A percentile compares a stretch with the other conserved stretches of the same genome.
Evolutionary conservation across 768 basidiomycete genomes (phyloP).

Genomic region (Hygrophoropsis aurantiaca): DNA sequence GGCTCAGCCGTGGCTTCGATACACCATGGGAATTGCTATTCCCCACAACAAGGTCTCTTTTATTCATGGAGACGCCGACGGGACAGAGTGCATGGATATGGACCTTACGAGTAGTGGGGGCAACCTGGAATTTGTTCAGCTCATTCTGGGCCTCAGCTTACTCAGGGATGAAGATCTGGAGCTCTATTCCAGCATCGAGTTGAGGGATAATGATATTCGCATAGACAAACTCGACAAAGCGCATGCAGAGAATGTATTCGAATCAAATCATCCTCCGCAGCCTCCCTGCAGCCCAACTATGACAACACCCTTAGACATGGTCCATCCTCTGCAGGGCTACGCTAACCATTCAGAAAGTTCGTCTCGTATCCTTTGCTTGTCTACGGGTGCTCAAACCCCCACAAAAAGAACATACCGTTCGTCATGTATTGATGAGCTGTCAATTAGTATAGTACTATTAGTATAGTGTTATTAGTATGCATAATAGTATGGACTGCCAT

Average conservation of each 20-base stretch:
- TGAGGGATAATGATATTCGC: background rate
- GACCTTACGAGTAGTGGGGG: constrained; percentile 5
- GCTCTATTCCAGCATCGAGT: constrained; percentile 1
- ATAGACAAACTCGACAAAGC: background rate
- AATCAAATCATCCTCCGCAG: too few relatives aligned
- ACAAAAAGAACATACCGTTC: too few relatives aligned
- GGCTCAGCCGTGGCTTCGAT: constrained; percentile 10
- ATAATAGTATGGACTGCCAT: too few relatives aligned
- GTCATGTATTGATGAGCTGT: too few relatives aligned
- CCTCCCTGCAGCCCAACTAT: too few relatives aligned
- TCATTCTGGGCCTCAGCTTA: constrained; percentile 12
- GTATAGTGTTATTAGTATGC: too few relatives aligned
- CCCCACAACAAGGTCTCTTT: constrained; percentile 1
- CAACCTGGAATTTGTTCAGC: constrained; percentile 10
- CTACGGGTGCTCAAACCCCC: too few relatives aligned
- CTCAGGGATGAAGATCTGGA: background rate
- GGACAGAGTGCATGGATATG: constrained; percentile 9
- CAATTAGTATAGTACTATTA: too few relatives aligned
- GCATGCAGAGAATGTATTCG: constrained; percentile 3
- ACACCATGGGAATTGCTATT: constrained; percentile 6
- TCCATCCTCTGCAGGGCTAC: too few relatives aligned
- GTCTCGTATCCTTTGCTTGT: too few relatives aligned
- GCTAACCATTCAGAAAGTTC: too few relatives aligned
- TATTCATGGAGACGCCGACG: constrained; percentile 10
- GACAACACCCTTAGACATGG: too few relatives aligned